Percentiles rank a stretch among this genome's conserved stretches.
These are phyloP conservation scores for Aspergillus sp. DNA, from an alignment of 2,329 filamentous ascomycete species.

Conservation along the genomic window DNA sequence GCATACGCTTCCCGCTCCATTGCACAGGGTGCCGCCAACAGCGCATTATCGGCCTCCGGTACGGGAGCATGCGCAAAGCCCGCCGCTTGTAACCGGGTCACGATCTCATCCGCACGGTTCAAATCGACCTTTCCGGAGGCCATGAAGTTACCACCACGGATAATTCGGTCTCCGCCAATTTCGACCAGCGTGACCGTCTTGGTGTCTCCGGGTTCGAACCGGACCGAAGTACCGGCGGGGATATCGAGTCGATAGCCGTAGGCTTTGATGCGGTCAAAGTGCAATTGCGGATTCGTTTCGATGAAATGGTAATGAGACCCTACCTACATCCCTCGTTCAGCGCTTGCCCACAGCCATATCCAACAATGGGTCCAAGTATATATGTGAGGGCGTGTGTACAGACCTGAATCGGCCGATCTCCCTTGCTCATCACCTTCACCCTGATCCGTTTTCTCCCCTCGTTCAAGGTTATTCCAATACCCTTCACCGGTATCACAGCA, in stretches of 20 bases:
- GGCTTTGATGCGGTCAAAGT: conserved; percentile 74
- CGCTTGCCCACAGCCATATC: not conserved
- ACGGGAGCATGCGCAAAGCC: conserved; percentile 73
- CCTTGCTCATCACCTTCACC: conserved; percentile 72
- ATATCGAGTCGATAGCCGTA: conserved; percentile 87
- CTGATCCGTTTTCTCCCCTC: conserved; percentile 63
- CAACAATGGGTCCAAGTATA: no score
- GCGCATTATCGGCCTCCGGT: conserved; percentile 48
- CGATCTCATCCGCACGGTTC: conserved; percentile 55
- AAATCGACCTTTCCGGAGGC: conserved; percentile 65
- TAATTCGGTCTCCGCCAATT: conserved; percentile 71
- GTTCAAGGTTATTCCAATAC: conserved; percentile 60
- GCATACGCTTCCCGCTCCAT: conserved; percentile 74
- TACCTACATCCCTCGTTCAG: conserved; percentile 38
- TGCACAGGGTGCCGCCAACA: conserved; percentile 51
- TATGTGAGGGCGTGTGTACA: conserved; percentile 4
- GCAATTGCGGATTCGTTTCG: conserved; percentile 82
- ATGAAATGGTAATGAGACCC: conserved; percentile 96
- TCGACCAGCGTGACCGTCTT: conserved; percentile 86
- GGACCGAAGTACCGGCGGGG: conserved; percentile 78
- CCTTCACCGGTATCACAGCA: conserved; percentile 64
- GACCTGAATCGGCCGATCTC: conserved; percentile 84
- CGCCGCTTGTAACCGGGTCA: conserved; percentile 57
- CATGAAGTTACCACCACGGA: conserved; percentile 74
- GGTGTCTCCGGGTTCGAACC: conserved; percentile 87